A percentile compares a stretch with the other conserved stretches of the same genome.
Conservation (phyloP, 1,139 yeast species). For the Candida tropicalis region DNA sequence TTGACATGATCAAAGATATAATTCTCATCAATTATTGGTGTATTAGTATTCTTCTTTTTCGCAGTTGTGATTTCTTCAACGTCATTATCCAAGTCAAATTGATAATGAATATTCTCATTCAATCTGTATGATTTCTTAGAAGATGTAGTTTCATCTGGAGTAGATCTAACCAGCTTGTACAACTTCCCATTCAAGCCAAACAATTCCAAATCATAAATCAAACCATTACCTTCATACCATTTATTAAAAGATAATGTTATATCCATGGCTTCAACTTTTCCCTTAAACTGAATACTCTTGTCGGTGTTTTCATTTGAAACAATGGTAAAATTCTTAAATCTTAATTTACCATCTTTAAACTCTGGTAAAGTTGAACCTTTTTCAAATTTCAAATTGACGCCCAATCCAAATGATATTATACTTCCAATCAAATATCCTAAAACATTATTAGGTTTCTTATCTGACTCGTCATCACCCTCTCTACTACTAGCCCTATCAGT, state of each 20-base stretch:
- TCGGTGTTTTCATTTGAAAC: slow-evolving; percentile 22
- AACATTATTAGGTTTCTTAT: slow-evolving; percentile 21
- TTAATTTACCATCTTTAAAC: slow-evolving; percentile 61
- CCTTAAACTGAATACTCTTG: slow-evolving; percentile 28
- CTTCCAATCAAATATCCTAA: slow-evolving; percentile 39
- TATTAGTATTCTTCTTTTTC: background rate
- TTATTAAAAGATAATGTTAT: slow-evolving; percentile 63
- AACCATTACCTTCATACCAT: slow-evolving; percentile 72
- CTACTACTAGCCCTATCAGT: slow-evolving; percentile 15
- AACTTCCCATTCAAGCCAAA: slow-evolving; percentile 63
- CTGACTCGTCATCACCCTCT: slow-evolving; percentile 16
- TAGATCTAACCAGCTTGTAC: slow-evolving; percentile 18
- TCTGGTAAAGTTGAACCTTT: slow-evolving; percentile 46
- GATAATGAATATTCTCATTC: slow-evolving; percentile 33
- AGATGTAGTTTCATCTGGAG: background rate
- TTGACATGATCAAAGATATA: slow-evolving; percentile 56
- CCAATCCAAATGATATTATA: slow-evolving; percentile 44
- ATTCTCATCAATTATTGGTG: slow-evolving; percentile 30
- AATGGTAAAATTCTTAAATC: slow-evolving; percentile 55
- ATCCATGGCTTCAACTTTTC: slow-evolving; percentile 56
- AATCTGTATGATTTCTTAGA: slow-evolving; percentile 16
- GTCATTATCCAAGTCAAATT: slow-evolving; percentile 33
- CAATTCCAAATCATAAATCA: slow-evolving; percentile 62
- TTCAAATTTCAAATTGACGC: slow-evolving; percentile 37
- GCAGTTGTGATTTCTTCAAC: slow-evolving; percentile 19